Conservation (phyloP, 768 basidiomycete genomes). For the Mycena belliarum region DNA sequence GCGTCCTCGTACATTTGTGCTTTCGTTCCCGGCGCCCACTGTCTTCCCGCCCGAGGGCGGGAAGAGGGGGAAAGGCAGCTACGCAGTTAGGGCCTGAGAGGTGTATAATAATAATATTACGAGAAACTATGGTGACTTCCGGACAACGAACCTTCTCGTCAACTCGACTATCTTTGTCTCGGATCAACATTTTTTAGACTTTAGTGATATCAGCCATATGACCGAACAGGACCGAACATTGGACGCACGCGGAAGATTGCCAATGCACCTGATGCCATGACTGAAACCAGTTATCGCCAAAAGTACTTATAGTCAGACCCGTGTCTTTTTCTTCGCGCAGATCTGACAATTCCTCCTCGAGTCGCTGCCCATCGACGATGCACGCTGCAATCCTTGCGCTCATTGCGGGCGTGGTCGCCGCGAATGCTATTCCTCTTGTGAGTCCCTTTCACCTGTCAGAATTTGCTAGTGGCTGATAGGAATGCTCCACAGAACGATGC, state of each 20-base stretch:
- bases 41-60: too few relatives aligned
- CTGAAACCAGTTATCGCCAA: background rate
- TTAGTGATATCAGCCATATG: background rate
- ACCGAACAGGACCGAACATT: background rate
- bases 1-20: too few relatives aligned
- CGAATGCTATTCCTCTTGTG: conserved; percentile 5
- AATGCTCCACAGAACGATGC: conserved; percentile 6
- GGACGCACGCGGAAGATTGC: background rate
- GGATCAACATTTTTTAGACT: background rate
- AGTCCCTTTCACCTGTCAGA: background rate
- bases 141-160: too few relatives aligned
- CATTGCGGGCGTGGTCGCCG: conserved; percentile 4
- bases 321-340: background rate
- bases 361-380: background rate
- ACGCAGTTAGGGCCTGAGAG: too few relatives aligned
- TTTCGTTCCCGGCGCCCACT: too few relatives aligned
- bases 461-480: background rate
- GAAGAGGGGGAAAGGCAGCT: too few relatives aligned
- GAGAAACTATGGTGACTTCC: too few relatives aligned
- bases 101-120: too few relatives aligned
- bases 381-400: conserved; percentile 5
- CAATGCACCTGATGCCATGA: background rate
- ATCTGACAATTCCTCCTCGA: background rate
- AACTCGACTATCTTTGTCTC: too few relatives aligned
- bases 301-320: background rate